phyloP scores from a whole-genome alignment of 352 stramenopile genomes.

The Phytophthora gonapodyides region DNA sequence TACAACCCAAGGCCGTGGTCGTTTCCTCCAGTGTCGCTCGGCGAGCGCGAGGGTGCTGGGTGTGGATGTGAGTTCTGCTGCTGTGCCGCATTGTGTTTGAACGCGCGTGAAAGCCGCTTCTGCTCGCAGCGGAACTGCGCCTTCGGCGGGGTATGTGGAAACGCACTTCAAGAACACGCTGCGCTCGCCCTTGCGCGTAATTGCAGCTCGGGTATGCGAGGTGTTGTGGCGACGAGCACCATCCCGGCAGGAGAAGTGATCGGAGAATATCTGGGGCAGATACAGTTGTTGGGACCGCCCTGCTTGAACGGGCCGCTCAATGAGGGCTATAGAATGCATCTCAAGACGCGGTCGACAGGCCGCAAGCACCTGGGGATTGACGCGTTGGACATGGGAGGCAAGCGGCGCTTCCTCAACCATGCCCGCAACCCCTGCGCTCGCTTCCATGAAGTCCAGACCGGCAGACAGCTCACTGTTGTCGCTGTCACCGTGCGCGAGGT shows the following conservation, averaged over 20 bases:
- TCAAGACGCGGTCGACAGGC: no score
- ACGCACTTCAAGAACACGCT: background rate
- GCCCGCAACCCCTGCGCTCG: no score
- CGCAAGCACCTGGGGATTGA: no score
- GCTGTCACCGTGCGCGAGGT: no score
- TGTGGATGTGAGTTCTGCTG: background rate
- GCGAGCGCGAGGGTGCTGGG: background rate
- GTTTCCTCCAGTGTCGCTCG: background rate
- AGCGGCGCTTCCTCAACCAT: no score
- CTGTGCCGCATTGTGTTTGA: background rate
- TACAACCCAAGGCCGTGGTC: background rate
- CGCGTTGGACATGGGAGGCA: no score
- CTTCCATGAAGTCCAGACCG: no score
- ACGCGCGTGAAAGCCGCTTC: constrained; percentile 1
- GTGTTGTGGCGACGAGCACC: background rate
- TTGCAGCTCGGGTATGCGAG: background rate
- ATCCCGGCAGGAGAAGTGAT: constrained; percentile 3
- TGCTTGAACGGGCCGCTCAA: constrained; percentile 1
- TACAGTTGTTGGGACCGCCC: background rate
- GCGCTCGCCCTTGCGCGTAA: background rate
- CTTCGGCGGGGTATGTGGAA: background rate
- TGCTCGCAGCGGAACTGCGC: background rate
- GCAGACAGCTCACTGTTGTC: no score
- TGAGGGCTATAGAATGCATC: background rate
- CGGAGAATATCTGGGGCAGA: background rate